Evolutionary conservation across 768 basidiomycete genomes (phyloP).

Genomic region (Cubamyces sp.): DNA sequence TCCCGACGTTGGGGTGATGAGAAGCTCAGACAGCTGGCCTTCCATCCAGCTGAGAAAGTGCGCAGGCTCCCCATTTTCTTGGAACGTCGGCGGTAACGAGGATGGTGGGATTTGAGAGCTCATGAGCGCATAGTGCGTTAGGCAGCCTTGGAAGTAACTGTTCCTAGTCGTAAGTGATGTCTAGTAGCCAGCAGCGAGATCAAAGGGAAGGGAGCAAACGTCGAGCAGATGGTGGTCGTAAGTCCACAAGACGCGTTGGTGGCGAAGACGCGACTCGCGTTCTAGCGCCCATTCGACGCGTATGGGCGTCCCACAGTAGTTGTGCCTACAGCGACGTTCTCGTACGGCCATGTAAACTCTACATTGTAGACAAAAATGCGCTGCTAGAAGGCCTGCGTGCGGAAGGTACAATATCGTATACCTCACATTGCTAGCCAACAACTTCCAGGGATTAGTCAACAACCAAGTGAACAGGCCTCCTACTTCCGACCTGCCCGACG

Average conservation of each 20-base stretch:
- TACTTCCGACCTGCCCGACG: conserved; percentile 77
- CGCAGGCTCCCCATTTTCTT: conserved; percentile 21
- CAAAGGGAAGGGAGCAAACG: too few species aligned
- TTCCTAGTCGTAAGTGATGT: neutral
- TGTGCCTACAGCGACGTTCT: too few species aligned
- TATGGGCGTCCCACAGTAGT: neutral
- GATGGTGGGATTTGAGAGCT: conserved; percentile 19
- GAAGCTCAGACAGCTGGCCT: conserved; percentile 12
- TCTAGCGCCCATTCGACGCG: neutral
- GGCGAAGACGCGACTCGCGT: conserved; percentile 6
- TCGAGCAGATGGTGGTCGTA: neutral
- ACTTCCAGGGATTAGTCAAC: too few species aligned
- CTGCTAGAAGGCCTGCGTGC: too few species aligned
- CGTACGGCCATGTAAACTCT: too few species aligned
- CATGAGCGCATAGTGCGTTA: conserved; percentile 3
- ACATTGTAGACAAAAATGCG: too few species aligned
- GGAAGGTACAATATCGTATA: too few species aligned
- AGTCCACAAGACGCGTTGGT: conserved; percentile 13
- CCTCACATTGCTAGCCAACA: too few species aligned
- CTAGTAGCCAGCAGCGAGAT: neutral
- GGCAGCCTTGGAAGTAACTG: too few species aligned
- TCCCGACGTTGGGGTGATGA: conserved; percentile 12
- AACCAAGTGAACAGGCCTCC: neutral
- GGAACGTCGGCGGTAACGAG: conserved; percentile 30
- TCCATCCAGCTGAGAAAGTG: conserved; percentile 25